Percentiles rank a stretch among this genome's conserved stretches.
Evolutionary conservation across 2,329 filamentous ascomycete genomes (phyloP).

Genomic region (Beauveria pseudobassiana): DNA sequence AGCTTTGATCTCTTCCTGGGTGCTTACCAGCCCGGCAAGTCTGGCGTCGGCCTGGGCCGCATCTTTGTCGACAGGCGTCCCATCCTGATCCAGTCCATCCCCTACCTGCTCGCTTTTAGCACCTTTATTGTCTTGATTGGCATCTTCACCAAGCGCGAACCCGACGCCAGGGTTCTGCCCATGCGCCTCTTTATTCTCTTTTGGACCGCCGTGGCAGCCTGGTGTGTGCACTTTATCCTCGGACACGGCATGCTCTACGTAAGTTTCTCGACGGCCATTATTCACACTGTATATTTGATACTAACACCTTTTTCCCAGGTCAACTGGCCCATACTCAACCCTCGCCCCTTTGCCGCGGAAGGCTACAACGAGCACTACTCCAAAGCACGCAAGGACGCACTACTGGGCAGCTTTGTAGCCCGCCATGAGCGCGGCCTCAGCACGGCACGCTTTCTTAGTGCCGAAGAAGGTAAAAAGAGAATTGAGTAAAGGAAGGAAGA

Average conservation of each 20-base stretch:
- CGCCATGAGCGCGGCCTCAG: conserved; percentile 77
- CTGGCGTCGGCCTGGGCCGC: conserved; percentile 61
- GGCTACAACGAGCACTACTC: conserved; percentile 81
- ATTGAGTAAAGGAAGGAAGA: conserved; percentile 56
- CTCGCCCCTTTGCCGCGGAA: conserved; percentile 76
- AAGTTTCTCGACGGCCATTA: conserved; percentile 35
- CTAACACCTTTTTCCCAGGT: conserved; percentile 50
- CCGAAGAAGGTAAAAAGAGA: conserved; percentile 98
- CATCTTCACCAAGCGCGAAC: conserved; percentile 61
- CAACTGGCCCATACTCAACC: conserved; percentile 97
- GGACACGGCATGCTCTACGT: conserved; percentile 90
- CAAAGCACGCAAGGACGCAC: conserved; percentile 71
- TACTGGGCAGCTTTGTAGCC: conserved; percentile 65
- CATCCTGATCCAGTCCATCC: conserved; percentile 83
- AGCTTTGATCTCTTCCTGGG: conserved; percentile 93
- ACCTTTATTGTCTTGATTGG: conserved; percentile 75
- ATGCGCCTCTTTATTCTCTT: conserved; percentile 75
- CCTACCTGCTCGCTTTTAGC: conserved; percentile 82
- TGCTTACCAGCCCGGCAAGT: conserved; percentile 67
- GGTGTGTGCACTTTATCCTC: conserved; percentile 70
- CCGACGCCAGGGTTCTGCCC: conserved; percentile 71
- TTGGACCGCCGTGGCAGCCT: conserved; percentile 63
- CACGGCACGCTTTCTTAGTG: conserved; percentile 70
- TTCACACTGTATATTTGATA: not conserved
- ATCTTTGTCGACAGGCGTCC: conserved; percentile 83